These are phyloP conservation scores for Stachybotrys elegans DNA, from an alignment of 2,329 filamentous ascomycete genomes.

Conservation along the genomic window DNA sequence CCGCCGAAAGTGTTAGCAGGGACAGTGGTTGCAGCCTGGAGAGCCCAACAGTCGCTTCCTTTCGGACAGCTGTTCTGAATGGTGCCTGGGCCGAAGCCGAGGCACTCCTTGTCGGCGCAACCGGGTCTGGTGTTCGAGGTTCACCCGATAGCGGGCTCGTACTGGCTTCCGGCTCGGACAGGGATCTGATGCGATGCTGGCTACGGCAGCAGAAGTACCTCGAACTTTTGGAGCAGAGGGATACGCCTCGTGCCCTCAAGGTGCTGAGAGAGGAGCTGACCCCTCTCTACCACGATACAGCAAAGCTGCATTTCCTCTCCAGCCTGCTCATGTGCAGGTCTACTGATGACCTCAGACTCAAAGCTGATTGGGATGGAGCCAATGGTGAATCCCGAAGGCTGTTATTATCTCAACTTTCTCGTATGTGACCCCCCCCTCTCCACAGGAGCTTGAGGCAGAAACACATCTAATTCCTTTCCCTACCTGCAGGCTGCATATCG, in stretches of 20 bases:
- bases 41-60: slow-evolving; percentile 78
- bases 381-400: slow-evolving; percentile 66
- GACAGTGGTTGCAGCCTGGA: slow-evolving; percentile 89
- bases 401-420: slow-evolving; percentile 77
- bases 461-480: no score
- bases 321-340: slow-evolving; percentile 86
- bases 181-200: slow-evolving; percentile 77
- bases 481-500: slow-evolving; percentile 70
- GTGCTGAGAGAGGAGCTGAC: slow-evolving; percentile 88
- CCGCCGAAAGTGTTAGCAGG: slow-evolving; percentile 67
- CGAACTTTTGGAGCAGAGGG: slow-evolving; percentile 74
- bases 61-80: slow-evolving; percentile 71
- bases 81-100: slow-evolving; percentile 88
- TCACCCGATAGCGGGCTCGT: slow-evolving; percentile 56
- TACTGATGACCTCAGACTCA: slow-evolving; percentile 67
- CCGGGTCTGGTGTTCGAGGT: slow-evolving; percentile 25
- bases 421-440: slow-evolving; percentile 41
- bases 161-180: slow-evolving; percentile 69
- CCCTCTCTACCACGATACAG: slow-evolving; percentile 73
- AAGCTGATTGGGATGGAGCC: slow-evolving; percentile 83
- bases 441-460: no score
- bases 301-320: slow-evolving; percentile 75
- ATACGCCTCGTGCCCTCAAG: slow-evolving; percentile 67
- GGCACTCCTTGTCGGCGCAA: slow-evolving; percentile 61
- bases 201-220: slow-evolving; percentile 92